These are phyloP conservation scores for Ophiostoma australiae DNA, from an alignment of 2,329 filamentous ascomycete species.

Conservation along the genomic window DNA sequence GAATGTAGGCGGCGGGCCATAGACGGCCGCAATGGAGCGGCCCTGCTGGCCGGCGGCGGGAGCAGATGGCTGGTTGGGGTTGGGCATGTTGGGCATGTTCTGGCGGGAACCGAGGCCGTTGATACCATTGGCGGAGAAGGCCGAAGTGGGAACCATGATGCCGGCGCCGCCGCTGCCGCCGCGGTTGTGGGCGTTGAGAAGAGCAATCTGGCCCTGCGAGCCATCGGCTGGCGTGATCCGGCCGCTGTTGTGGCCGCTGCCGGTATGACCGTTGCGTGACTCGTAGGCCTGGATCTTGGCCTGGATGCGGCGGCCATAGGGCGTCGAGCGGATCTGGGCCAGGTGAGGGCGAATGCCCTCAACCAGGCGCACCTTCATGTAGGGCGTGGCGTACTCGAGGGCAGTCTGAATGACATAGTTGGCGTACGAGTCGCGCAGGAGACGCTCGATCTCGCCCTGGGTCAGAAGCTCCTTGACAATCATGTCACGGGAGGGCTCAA, in stretches of 20 bases:
- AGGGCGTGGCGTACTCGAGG: constrained; percentile 72
- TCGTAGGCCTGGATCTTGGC: constrained; percentile 72
- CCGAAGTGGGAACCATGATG: constrained; percentile 34
- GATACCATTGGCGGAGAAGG: constrained; percentile 34
- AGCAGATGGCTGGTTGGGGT: neutral
- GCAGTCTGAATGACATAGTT: constrained; percentile 99
- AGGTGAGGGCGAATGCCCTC: constrained; percentile 82
- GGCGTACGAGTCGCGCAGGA: constrained; percentile 87
- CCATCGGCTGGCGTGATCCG: constrained; percentile 51
- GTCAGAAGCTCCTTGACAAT: constrained; percentile 78
- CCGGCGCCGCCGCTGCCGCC: constrained; percentile 28
- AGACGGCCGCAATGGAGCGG: constrained; percentile 23
- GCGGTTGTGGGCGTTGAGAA: constrained; percentile 42
- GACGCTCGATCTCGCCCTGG: constrained; percentile 73
- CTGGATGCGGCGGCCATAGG: constrained; percentile 89
- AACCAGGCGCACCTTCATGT: constrained; percentile 69
- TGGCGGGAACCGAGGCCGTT: constrained; percentile 32
- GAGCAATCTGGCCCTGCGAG: constrained; percentile 50
- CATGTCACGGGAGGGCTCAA: constrained; percentile 66
- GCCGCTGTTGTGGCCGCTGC: constrained; percentile 42
- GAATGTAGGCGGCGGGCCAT: constrained; percentile 26
- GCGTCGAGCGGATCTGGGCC: constrained; percentile 79
- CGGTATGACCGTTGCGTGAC: constrained; percentile 35
- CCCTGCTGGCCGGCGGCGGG: constrained; percentile 11
- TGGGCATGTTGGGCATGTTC: constrained; percentile 30